These are phyloP conservation scores for Postia placenta DNA, from an alignment of 768 basidiomycete genomes.

Conservation along the genomic window DNA sequence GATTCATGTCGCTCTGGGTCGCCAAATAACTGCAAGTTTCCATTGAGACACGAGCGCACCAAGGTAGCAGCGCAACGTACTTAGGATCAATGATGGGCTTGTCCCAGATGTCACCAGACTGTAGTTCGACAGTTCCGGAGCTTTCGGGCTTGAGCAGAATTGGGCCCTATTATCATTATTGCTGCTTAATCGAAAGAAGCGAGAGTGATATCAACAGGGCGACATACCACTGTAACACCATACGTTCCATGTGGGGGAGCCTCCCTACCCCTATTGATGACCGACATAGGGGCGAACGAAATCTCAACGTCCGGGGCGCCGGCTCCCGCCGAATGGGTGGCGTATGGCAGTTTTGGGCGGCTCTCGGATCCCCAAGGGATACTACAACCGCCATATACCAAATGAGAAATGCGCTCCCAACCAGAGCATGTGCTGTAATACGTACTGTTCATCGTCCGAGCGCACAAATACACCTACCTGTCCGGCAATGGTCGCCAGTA, in stretches of 20 bases:
- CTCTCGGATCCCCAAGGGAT: too few species aligned
- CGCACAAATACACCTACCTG: constrained; percentile 9
- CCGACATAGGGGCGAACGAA: constrained; percentile 4
- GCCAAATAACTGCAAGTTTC: constrained; percentile 8
- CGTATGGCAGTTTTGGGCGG: neutral
- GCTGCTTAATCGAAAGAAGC: too few species aligned
- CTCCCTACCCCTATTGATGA: constrained; percentile 3
- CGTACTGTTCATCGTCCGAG: constrained; percentile 11
- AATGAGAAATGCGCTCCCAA: too few species aligned
- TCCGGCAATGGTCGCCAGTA: constrained; percentile 4
- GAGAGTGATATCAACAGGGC: neutral
- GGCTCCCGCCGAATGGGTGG: constrained; percentile 8
- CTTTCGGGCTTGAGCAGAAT: constrained; percentile 10
- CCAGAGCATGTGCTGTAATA: too few species aligned
- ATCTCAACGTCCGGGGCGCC: constrained; percentile 13
- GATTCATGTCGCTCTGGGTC: constrained; percentile 10
- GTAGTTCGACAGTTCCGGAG: constrained; percentile 15
- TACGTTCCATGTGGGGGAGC: constrained; percentile 1
- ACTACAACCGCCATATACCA: too few species aligned
- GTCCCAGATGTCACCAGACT: constrained; percentile 16
- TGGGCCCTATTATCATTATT: too few species aligned
- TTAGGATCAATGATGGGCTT: constrained; percentile 21
- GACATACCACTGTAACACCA: constrained; percentile 4
- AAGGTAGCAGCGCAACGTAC: constrained; percentile 15
- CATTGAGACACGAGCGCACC: too few species aligned